Evolutionary conservation across 2,329 filamentous ascomycete species (phyloP).

Genomic region (Monilinia fructigena): DNA sequence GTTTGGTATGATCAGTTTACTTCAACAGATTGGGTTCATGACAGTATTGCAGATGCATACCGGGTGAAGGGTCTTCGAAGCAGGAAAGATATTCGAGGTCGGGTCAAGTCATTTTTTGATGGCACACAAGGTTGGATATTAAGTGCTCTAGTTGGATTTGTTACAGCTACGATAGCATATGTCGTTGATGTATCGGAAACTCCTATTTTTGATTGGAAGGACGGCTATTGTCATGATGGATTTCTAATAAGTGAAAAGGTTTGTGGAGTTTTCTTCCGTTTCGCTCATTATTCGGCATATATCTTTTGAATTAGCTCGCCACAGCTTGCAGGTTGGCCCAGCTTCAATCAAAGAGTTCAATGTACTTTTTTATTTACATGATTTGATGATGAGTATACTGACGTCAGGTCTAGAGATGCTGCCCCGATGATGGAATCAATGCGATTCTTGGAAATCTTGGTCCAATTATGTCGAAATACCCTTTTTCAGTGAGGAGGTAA

Average conservation of each 20-base stretch:
- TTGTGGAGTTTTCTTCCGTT: slow-evolving; percentile 29
- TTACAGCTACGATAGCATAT: slow-evolving; percentile 85
- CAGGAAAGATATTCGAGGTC: slow-evolving; percentile 82
- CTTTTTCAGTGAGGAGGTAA: slow-evolving; percentile 50
- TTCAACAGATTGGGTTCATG: slow-evolving; percentile 96
- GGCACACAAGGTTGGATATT: slow-evolving; percentile 92
- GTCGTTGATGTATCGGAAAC: slow-evolving; percentile 84
- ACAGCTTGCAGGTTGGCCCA: neutral
- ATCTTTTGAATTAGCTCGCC: neutral
- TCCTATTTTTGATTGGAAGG: slow-evolving; percentile 84
- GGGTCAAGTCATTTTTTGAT: slow-evolving; percentile 73
- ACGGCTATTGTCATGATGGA: slow-evolving; percentile 71
- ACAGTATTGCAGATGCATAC: slow-evolving; percentile 91
- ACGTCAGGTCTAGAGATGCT: slow-evolving; percentile 49
- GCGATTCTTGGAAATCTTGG: slow-evolving; percentile 63
- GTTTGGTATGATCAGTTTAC: slow-evolving; percentile 99
- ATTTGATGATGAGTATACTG: slow-evolving; percentile 24
- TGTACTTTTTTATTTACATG: neutral
- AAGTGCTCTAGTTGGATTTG: slow-evolving; percentile 81
- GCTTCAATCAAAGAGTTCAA: neutral
- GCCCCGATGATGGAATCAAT: slow-evolving; percentile 53
- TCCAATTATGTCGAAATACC: slow-evolving; percentile 44
- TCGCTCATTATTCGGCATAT: neutral
- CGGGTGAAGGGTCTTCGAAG: slow-evolving; percentile 79
- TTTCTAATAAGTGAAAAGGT: slow-evolving; percentile 76